Conservation (phyloP, 441 rosid genomes). For the Aleurites moluccanus region DNA sequence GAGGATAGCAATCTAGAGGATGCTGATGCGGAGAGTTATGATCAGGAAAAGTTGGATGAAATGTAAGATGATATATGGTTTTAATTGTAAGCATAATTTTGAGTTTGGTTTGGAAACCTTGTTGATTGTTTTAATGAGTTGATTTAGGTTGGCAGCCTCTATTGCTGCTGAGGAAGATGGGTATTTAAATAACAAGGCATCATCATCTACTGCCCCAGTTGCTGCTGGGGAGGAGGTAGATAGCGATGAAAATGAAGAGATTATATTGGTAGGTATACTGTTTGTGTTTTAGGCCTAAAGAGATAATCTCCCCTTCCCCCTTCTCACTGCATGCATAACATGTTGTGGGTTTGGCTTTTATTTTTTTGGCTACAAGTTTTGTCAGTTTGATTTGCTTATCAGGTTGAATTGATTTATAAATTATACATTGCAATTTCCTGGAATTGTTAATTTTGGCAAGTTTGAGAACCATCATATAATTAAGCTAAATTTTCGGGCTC, state of each 20-base stretch:
- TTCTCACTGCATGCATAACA: background rate
- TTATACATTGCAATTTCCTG: background rate
- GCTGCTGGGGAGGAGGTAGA: conserved; percentile 29
- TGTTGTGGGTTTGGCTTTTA: background rate
- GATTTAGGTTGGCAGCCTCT: conserved; percentile 63
- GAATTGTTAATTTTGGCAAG: background rate
- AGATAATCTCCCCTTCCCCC: background rate
- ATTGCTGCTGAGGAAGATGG: conserved; percentile 67
- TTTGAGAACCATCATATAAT: background rate
- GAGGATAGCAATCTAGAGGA: conserved; percentile 16
- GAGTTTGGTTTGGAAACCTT: conserved; percentile 19
- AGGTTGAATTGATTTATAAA: background rate
- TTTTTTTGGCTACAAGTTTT: background rate
- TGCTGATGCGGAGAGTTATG: conserved; percentile 12
- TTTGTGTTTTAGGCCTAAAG: background rate
- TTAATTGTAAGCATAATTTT: conserved; percentile 4
- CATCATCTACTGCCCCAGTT: conserved; percentile 43
- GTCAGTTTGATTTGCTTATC: background rate
- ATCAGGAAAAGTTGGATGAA: conserved; percentile 53
- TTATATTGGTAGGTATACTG: conserved; percentile 49
- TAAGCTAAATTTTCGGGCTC: background rate
- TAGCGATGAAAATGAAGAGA: conserved; percentile 63
- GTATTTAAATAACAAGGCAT: conserved; percentile 35
- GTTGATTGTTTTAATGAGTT: conserved; percentile 32
- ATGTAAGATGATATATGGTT: conserved; percentile 41